Percentiles rank a stretch among this genome's conserved stretches.
phyloP scores from a whole-genome alignment of 2,329 filamentous ascomycete species.

The Alternaria infectoria region DNA sequence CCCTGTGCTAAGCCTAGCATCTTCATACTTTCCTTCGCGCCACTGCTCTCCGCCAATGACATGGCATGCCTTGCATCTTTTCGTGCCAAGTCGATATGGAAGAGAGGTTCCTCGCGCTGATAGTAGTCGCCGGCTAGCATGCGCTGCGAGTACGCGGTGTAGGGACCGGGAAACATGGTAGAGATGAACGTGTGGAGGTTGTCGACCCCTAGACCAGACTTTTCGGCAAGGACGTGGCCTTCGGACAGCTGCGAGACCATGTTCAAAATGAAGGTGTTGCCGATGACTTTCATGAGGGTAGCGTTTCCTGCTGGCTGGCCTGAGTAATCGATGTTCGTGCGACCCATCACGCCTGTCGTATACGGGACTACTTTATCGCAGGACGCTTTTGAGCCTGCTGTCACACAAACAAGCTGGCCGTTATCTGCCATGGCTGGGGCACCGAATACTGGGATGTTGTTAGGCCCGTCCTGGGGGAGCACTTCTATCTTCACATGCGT shows the following conservation, averaged over 20 bases:
- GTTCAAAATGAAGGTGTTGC: constrained; percentile 85
- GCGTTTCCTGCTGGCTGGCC: constrained; percentile 73
- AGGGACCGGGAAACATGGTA: constrained; percentile 75
- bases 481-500: not conserved
- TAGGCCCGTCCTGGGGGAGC: constrained; percentile 21
- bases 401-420: constrained; percentile 74
- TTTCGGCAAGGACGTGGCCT: constrained; percentile 79
- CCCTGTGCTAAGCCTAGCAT: constrained; percentile 71
- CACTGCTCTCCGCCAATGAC: constrained; percentile 67
- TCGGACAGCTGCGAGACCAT: constrained; percentile 83
- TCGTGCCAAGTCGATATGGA: constrained; percentile 79
- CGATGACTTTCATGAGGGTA: constrained; percentile 77
- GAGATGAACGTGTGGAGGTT: constrained; percentile 75
- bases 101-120: constrained; percentile 77
- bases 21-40: constrained; percentile 61
- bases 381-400: constrained; percentile 67
- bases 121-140: constrained; percentile 81
- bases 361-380: constrained; percentile 72
- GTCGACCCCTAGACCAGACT: constrained; percentile 74
- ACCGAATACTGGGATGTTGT: constrained; percentile 64
- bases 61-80: constrained; percentile 83
- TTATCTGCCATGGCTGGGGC: constrained; percentile 73
- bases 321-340: constrained; percentile 72
- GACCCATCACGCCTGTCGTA: constrained; percentile 74
- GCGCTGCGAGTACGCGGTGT: constrained; percentile 74